Percentiles rank a stretch among this genome's conserved stretches.
Conservation (phyloP, 352 stramenopile species). For the Pythium apleroticum region DNA sequence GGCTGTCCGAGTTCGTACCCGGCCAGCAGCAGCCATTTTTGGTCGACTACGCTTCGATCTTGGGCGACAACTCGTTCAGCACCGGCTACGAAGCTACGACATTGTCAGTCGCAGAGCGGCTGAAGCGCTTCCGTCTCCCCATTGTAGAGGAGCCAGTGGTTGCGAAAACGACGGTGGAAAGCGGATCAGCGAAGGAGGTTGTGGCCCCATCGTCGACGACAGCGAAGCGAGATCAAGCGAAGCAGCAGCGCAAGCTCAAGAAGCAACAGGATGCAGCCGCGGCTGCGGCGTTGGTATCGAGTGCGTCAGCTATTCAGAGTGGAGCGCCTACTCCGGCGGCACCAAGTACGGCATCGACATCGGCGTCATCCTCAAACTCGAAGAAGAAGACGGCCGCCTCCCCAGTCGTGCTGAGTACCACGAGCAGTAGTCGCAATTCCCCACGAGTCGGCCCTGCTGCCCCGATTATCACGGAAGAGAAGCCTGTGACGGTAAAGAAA, state of each 20-base stretch:
- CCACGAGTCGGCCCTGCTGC: slow-evolving; percentile 12
- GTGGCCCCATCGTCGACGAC: slow-evolving; percentile 16
- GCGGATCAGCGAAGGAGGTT: background rate
- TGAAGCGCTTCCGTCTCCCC: slow-evolving; percentile 50
- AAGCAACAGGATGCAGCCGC: slow-evolving; percentile 49
- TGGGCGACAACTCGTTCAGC: slow-evolving; percentile 81
- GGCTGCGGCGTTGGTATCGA: slow-evolving; percentile 6
- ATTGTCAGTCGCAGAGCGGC: slow-evolving; percentile 56
- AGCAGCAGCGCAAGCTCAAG: slow-evolving; percentile 70
- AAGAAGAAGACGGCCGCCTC: slow-evolving; percentile 29
- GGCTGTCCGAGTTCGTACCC: slow-evolving; percentile 55
- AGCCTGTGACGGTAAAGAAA: slow-evolving; percentile 21
- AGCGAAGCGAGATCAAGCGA: slow-evolving; percentile 66
- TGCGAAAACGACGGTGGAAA: background rate
- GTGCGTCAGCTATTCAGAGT: slow-evolving; percentile 4
- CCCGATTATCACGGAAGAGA: slow-evolving; percentile 16
- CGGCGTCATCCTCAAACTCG: slow-evolving; percentile 11
- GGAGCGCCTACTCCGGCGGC: slow-evolving; percentile 6
- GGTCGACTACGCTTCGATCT: slow-evolving; percentile 63
- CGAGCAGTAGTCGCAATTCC: slow-evolving; percentile 19
- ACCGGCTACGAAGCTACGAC: slow-evolving; percentile 75
- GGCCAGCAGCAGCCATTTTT: slow-evolving; percentile 82
- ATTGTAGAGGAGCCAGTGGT: slow-evolving; percentile 11
- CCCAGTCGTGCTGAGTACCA: slow-evolving; percentile 7
- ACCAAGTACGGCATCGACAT: slow-evolving; percentile 6